Base-by-base conservation (phyloP, 2,329 filamentous ascomycete genomes). In the Thermochaetoides dissita region DNA sequence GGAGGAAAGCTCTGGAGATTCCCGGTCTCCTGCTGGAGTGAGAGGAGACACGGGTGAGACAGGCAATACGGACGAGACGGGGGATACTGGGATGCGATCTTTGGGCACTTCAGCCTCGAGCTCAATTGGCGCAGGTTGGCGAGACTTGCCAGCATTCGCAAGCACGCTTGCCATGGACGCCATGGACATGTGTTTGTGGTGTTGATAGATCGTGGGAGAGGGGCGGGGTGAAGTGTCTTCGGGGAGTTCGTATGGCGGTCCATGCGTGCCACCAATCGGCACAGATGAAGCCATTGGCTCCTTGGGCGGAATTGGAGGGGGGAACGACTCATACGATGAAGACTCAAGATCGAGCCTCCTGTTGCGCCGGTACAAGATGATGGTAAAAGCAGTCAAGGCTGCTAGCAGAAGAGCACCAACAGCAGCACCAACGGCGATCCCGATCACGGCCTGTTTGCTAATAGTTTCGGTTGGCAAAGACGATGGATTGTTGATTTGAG, bases 391-490 rank as follows among this genome's bases (percentile, higher is more conserved):
- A 29, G 52, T 38, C 8, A 37, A 30, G 33, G 49, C 37, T 11
- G 43, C 42, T 6, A 49, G 12, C 9, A 54, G 35, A 10, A 57
- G 45, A n/a, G 41, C 47, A 8, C 35, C 48, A 3, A 49, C 46
- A 7, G 42, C 54, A 6, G 49, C 49, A n/a, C 54, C 55, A 31
- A 55, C 41, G 8, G 45, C 53, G 39, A 55, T 56, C 12, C 54
- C 55, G 28, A 55, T 46, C 30, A 48, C 50, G 24, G 52, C 44
- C 5, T 45, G 41, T 35, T 50, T 51, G 47, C 48, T 46, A 29
- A 57, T 34, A 30, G 47, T 42, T 39, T 37, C n/a, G 8, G 42
- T 30, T 10, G 40, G 6, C 10, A 41, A 38, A 3, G 45, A 38
- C 8, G 43, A 29, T 8, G 31, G 12, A 12, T 37, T 40, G 10